Base-by-base conservation (phyloP, 352 stramenopile genomes). In the Phytophthora hibernalis region DNA sequence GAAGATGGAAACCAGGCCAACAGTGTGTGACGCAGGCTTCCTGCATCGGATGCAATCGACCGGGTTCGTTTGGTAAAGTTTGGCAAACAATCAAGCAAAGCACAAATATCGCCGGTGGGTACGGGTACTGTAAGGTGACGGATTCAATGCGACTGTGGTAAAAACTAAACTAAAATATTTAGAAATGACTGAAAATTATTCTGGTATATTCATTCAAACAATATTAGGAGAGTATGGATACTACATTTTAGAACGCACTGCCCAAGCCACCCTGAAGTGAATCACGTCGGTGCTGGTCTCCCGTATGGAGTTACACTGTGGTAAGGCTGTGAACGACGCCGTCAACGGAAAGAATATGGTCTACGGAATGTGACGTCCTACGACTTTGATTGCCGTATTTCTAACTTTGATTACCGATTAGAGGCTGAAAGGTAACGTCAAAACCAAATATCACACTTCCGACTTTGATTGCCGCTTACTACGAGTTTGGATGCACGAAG, bases 1-100 rank as follows among this genome's bases (percentile, higher is more conserved):
- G 66, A 60, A 33, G 31, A 51, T 24, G 56, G n/a, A 47, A 47
- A 12, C 30, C 37, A 44, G 52, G 18, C 58, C 40, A 42, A 50
- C 6, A 42, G 42, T 16, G 60, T 40, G 33, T 70, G 52, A 68
- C 22, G 26, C 16, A 28, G 13, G 33, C 10, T 44, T 43, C n/a
- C 16, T 24, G 22, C 12, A 22, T 48, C 12, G 35, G 20, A 40
- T 21, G 16, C 11, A 50, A 16, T 51, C 40, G 8, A 31, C 16
- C 42, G 35, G 18, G 24, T 30, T 51, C 18, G 35, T 53, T 35
- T 42, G 24, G 26, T 9, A n/a, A n/a, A n/a, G n/a, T n/a, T n/a
- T n/a, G n/a, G n/a, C 16, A 43, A 38, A 44, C 37, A 51, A 30
- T 24, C 30, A 26, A 13, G 37, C 22, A 55, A 26, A 13, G 37